A percentile compares a stretch with the other conserved stretches of the same genome.
Evolutionary conservation across 2,329 filamentous ascomycete genomes (phyloP).

Genomic region (Trichoderma endophyticum): DNA sequence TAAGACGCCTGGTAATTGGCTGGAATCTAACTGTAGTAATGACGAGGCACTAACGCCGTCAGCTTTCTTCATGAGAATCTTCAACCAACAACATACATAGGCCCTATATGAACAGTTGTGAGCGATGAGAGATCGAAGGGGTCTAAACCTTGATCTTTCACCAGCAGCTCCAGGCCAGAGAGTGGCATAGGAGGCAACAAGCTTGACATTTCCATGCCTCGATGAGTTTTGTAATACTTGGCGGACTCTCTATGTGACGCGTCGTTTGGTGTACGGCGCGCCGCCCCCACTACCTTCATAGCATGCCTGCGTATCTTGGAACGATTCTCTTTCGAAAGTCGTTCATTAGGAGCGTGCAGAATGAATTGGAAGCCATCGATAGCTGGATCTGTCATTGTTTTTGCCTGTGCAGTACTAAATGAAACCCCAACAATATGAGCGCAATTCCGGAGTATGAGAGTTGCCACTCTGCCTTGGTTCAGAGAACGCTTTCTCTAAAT

Average conservation of each 20-base stretch:
- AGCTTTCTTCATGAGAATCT: not conserved
- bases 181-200: not conserved
- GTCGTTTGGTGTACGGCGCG: not conserved
- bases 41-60: not conserved
- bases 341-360: not conserved
- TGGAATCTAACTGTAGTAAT: not conserved
- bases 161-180: not conserved
- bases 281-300: not conserved
- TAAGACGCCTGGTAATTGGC: no score
- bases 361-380: not conserved
- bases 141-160: not conserved
- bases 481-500: not conserved
- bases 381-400: not conserved
- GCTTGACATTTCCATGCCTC: not conserved
- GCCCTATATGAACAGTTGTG: not conserved
- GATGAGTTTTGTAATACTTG: not conserved
- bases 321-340: not conserved
- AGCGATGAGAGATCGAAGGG: not conserved
- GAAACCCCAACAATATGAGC: not conserved
- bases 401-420: not conserved
- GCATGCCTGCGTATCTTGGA: not conserved
- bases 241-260: not conserved
- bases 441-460: not conserved
- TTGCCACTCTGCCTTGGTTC: not conserved
- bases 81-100: not conserved